phyloP scores from a whole-genome alignment of 495 filamentous ascomycete species.

The Bombardia bombarda region DNA sequence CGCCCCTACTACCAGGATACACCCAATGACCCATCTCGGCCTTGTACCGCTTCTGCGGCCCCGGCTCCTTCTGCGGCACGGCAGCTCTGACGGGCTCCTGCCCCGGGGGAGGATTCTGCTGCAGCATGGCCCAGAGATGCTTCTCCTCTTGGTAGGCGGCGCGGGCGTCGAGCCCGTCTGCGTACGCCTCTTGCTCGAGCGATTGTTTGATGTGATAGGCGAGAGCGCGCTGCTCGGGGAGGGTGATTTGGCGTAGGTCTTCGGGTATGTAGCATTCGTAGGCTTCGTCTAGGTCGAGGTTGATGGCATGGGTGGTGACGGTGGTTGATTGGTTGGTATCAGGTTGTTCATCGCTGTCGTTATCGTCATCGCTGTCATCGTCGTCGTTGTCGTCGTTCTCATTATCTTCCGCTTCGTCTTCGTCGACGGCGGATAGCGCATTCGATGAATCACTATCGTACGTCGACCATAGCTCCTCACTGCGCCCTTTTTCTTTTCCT shows the following conservation, averaged over 20 bases:
- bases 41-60: neutral
- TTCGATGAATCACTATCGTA: too few relatives aligned
- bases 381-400: slow-evolving; percentile 12
- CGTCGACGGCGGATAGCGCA: slow-evolving; percentile 1
- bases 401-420: slow-evolving; percentile 15
- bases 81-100: neutral
- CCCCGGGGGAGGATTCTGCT: slow-evolving; percentile 31
- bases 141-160: slow-evolving; percentile 48
- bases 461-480: too few relatives aligned
- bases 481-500: too few relatives aligned
- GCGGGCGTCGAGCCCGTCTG: slow-evolving; percentile 46
- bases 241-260: slow-evolving; percentile 12
- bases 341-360: slow-evolving; percentile 11
- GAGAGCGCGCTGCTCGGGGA: slow-evolving; percentile 12
- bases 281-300: slow-evolving; percentile 19
- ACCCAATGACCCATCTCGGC: neutral
- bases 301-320: slow-evolving; percentile 11
- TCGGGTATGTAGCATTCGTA: too few relatives aligned
- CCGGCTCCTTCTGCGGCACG: neutral
- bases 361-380: slow-evolving; percentile 1
- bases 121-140: slow-evolving; percentile 46
- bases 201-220: slow-evolving; percentile 22
- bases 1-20: neutral
- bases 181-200: slow-evolving; percentile 39
- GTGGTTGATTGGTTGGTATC: too few relatives aligned